These are phyloP conservation scores for Arxiozyma slooffiae DNA, from an alignment of 1,139 yeast species.

Conservation along the genomic window DNA sequence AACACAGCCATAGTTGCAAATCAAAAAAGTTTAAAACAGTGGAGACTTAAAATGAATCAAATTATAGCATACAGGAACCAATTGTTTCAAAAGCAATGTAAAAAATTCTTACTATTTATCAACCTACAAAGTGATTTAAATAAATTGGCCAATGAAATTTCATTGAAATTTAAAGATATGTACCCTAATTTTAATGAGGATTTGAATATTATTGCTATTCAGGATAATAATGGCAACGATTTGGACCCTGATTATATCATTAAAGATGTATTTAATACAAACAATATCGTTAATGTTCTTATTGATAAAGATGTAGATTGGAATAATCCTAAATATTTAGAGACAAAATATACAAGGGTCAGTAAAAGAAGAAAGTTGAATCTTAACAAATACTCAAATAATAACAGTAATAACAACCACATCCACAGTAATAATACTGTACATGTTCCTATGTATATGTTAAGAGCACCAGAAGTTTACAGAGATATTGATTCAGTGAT, in stretches of 20 bases:
- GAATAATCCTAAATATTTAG: slow-evolving; percentile 4
- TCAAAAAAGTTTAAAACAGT: neutral
- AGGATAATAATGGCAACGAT: slow-evolving; percentile 58
- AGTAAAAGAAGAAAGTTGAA: slow-evolving; percentile 17
- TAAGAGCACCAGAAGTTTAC: slow-evolving; percentile 31
- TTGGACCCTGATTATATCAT: slow-evolving; percentile 65
- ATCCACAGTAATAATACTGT: neutral
- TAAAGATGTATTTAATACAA: slow-evolving; percentile 47
- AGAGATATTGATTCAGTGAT: slow-evolving; percentile 21
- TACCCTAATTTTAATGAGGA: slow-evolving; percentile 49
- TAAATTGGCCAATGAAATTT: slow-evolving; percentile 42
- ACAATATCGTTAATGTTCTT: slow-evolving; percentile 46
- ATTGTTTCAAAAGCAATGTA: slow-evolving; percentile 14
- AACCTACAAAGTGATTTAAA: slow-evolving; percentile 37
- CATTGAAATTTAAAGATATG: slow-evolving; percentile 43
- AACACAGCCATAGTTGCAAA: neutral
- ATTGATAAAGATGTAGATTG: slow-evolving; percentile 35
- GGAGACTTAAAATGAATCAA: neutral
- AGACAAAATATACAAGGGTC: slow-evolving; percentile 8
- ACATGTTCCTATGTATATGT: slow-evolving; percentile 24
- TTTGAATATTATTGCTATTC: slow-evolving; percentile 47
- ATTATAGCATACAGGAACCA: neutral
- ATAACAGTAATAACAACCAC: neutral
- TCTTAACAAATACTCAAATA: slow-evolving; percentile 1
- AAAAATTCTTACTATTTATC: slow-evolving; percentile 56